Evolutionary conservation across 1,139 yeast genomes (phyloP), one percentile per base, ranked within the genome.

Genomic region (Pichia sp.): DNA sequence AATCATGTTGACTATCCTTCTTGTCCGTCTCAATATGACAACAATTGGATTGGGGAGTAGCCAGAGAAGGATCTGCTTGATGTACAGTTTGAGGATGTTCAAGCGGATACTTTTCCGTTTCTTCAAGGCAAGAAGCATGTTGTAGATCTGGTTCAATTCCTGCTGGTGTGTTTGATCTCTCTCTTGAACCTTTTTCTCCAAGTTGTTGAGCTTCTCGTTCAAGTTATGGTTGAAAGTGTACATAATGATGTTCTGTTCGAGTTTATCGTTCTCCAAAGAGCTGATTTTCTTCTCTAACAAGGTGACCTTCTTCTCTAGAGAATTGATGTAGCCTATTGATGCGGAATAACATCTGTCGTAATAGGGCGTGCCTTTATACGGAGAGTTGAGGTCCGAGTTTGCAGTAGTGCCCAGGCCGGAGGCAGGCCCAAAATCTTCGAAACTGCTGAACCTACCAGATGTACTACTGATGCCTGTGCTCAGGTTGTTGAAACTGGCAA

Each of bases 171-270:
- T n/a, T n/a, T 49, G 47, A 6, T 46, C 43, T 16, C 45, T 38
- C 24, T 52, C 40, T 3, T 49, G 43, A 14, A 51, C 12, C 3
- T 8, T 8, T 34, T 55, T 57, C n/a, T 58, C 61, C 8, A 58
- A 31, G 41, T 49, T 49, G 29, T 55, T 46, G 9, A 58, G 40
- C 40, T 53, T 53, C 5, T 55, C 55, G 14, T 48, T 55, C 8
- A 58, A 24, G 8, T 49, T 51, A 33, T 58, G 57, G 27, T 55
- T 54, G 27, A 53, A 50, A 2, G 57, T 51, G 33, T 56, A 53
- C 9, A 56, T 45, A 0, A 51, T 12, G 4, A 58, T 51, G n/a
- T 52, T 56, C 30, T 55, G 60, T 12, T 57, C 57, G 4, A 58
- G 27, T 48, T 52, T 56, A 29, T 55, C 53, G 4, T 56, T 43